Evolutionary conservation across 495 filamentous ascomycete species (phyloP).

Genomic region (Aspergillus sclerotioniger): DNA sequence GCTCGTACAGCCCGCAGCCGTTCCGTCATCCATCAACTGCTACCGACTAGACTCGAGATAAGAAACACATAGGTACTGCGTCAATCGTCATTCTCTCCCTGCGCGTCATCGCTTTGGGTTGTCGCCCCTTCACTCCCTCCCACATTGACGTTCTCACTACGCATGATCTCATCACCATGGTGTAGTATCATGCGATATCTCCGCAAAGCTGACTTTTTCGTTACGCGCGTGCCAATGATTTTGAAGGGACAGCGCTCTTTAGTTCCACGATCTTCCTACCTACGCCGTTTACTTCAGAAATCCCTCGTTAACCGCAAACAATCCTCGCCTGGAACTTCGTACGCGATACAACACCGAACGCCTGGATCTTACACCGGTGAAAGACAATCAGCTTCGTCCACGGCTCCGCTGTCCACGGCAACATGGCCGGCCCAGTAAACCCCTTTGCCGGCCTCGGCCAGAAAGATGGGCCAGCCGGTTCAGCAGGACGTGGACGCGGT

Average conservation of each 20-base stretch:
- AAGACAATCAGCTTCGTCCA: conserved; percentile 15
- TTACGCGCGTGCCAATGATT: conserved; percentile 22
- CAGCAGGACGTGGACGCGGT: conserved; percentile 35
- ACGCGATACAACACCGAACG: background rate
- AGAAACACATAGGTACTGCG: background rate
- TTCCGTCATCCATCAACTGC: background rate
- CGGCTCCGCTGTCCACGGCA: conserved; percentile 31
- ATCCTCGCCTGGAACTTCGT: background rate
- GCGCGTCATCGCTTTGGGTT: background rate
- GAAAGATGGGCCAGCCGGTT: conserved; percentile 26
- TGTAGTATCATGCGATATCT: background rate
- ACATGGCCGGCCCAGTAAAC: conserved; percentile 40
- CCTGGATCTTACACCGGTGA: background rate
- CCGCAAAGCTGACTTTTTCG: conserved; percentile 22
- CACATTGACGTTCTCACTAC: conserved; percentile 8
- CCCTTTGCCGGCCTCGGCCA: conserved; percentile 34
- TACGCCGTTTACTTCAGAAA: background rate
- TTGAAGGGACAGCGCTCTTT: conserved; percentile 17
- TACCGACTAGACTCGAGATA: background rate
- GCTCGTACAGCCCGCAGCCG: background rate
- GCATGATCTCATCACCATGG: conserved; percentile 9
- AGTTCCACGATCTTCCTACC: conserved; percentile 13
- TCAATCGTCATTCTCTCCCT: background rate
- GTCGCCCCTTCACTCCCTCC: conserved; percentile 1
- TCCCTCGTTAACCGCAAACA: background rate